phyloP scores from a whole-genome alignment of 352 stramenopile genomes.

The Pythium rhizo-oryzae region DNA sequence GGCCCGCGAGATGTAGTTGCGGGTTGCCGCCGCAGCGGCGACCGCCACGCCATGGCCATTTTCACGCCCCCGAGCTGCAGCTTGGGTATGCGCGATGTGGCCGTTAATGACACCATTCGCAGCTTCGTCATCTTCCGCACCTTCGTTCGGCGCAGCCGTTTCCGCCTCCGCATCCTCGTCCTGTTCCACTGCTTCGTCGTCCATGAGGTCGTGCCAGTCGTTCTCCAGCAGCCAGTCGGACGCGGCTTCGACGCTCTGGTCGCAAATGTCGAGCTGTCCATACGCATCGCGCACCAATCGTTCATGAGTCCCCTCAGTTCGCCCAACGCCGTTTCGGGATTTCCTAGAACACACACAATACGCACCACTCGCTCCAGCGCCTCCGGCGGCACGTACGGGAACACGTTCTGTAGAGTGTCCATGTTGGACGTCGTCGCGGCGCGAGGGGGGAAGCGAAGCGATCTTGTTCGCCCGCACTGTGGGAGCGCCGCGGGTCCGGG shows the following conservation, averaged over 20 bases:
- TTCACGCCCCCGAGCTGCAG: background rate
- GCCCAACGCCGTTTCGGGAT: constrained; percentile 20
- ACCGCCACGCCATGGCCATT: constrained; percentile 16
- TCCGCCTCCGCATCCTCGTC: constrained; percentile 6
- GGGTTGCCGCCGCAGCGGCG: constrained; percentile 17
- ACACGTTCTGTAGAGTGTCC: constrained; percentile 38
- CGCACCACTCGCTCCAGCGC: constrained; percentile 41
- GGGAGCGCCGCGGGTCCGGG: background rate
- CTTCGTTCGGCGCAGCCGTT: background rate
- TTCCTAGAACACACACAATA: background rate
- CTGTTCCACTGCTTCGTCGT: constrained; percentile 28
- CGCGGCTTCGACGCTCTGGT: constrained; percentile 38
- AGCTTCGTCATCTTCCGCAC: background rate
- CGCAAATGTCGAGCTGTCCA: constrained; percentile 38
- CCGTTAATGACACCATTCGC: background rate
- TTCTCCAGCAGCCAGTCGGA: constrained; percentile 44
- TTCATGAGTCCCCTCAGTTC: background rate
- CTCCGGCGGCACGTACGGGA: constrained; percentile 31
- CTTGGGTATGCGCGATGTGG: background rate
- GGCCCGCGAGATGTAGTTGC: constrained; percentile 19
- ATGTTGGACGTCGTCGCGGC: constrained; percentile 15
- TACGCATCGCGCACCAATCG: background rate
- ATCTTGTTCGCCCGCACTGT: background rate
- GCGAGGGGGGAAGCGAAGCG: background rate
- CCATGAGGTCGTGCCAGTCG: constrained; percentile 39